These are phyloP conservation scores for Pseudogymnoascus sp. DNA, from an alignment of 2,329 filamentous ascomycete genomes.

Conservation along the genomic window DNA sequence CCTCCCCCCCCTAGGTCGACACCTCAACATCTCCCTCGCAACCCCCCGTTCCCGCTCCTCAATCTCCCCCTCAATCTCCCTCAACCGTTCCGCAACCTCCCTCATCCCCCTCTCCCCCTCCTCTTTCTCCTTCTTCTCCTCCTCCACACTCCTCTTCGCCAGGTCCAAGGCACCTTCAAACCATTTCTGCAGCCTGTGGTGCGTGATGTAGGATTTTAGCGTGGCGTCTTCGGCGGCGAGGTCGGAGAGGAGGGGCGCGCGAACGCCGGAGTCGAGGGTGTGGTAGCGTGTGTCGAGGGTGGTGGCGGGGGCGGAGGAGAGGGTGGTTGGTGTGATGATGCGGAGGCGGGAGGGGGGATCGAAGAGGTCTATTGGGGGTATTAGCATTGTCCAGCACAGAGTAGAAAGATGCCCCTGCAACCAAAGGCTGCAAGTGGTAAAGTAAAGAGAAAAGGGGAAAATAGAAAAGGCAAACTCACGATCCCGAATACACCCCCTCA, in stretches of 20 bases:
- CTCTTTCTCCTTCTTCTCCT: slow-evolving; percentile 23
- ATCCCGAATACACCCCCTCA: slow-evolving; percentile 55
- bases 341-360: slow-evolving; percentile 33
- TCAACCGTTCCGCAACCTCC: slow-evolving; percentile 18
- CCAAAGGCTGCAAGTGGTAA: too few species aligned
- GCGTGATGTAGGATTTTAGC: slow-evolving; percentile 58
- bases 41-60: slow-evolving; percentile 23
- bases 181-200: slow-evolving; percentile 66
- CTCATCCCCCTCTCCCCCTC: slow-evolving; percentile 13
- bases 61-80: slow-evolving; percentile 23
- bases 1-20: slow-evolving; percentile 15
- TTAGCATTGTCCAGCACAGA: too few species aligned
- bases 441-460: slow-evolving; percentile 8
- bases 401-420: too few species aligned
- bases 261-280: slow-evolving; percentile 54
- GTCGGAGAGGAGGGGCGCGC: slow-evolving; percentile 61
- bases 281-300: slow-evolving; percentile 54
- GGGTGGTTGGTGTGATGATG: slow-evolving; percentile 30
- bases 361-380: slow-evolving; percentile 32
- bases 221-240: slow-evolving; percentile 65
- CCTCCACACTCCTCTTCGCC: slow-evolving; percentile 32
- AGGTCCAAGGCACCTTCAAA: slow-evolving; percentile 35
- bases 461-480: slow-evolving; percentile 43
- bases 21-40: slow-evolving; percentile 20
- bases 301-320: slow-evolving; percentile 32